Conservation (phyloP, 2,329 filamentous ascomycete species). For the Pyricularia pennisetigena region DNA sequence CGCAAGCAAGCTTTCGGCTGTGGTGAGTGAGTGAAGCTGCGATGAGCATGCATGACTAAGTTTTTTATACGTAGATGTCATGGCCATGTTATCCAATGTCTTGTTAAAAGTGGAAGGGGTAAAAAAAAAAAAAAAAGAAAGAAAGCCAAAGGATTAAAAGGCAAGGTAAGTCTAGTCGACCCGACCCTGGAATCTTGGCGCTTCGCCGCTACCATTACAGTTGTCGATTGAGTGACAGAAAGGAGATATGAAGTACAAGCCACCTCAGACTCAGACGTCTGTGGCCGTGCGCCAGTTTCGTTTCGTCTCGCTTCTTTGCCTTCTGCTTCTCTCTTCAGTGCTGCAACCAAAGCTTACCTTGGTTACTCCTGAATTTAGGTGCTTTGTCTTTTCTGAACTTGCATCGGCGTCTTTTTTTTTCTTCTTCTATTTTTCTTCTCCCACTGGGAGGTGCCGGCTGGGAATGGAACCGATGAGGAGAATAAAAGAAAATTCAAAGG, state of each 20-base stretch:
- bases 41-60: not conserved
- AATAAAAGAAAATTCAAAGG: not conserved
- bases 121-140: not conserved
- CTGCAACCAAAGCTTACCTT: too few species aligned
- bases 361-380: not conserved
- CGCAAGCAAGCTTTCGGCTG: not conserved
- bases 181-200: not conserved
- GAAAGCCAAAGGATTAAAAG: not conserved
- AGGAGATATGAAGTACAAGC: not conserved
- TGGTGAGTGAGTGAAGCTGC: not conserved
- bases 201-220: not conserved
- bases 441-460: not conserved
- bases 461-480: not conserved
- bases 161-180: not conserved
- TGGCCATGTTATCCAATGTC: not conserved
- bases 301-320: not conserved
- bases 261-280: not conserved
- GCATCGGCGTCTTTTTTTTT: not conserved
- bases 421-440: not conserved
- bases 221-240: not conserved
- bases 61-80: not conserved
- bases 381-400: not conserved
- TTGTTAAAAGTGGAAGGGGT: not conserved
- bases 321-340: not conserved
- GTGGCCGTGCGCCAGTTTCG: not conserved